phyloP scores from a whole-genome alignment of 176 grass and related monocot species.

The maize (Zea mays) region Zm-B73-REFERENCE-NAM-5.0 NC_050097.1:212952501-212953000 shows the following conservation, averaged over 20 bases:
- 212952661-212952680: slow-evolving; percentile 30
- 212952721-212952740: no score
- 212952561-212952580: slow-evolving; percentile 70
- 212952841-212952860: neutral
- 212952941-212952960: slow-evolving; percentile 89
- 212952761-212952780: slow-evolving; percentile 57
- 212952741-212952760: no score
- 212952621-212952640: neutral
- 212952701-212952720: no score
- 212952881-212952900: neutral
- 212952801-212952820: slow-evolving; percentile 39
- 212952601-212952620: slow-evolving; percentile 13
- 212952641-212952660: neutral
- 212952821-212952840: neutral
- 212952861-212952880: slow-evolving; percentile 1
- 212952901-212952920: slow-evolving; percentile 4
- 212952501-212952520: slow-evolving; percentile 99
- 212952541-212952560: slow-evolving; percentile 46
- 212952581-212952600: slow-evolving; percentile 4
- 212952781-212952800: slow-evolving; percentile 93
- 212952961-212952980: slow-evolving; percentile 95
- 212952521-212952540: slow-evolving; percentile 64
- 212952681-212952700: neutral
- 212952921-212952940: slow-evolving; percentile 12
- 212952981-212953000: slow-evolving; percentile 99